Conservation (phyloP, 306 rosid species). For the Dryas alaskensis region DNA sequence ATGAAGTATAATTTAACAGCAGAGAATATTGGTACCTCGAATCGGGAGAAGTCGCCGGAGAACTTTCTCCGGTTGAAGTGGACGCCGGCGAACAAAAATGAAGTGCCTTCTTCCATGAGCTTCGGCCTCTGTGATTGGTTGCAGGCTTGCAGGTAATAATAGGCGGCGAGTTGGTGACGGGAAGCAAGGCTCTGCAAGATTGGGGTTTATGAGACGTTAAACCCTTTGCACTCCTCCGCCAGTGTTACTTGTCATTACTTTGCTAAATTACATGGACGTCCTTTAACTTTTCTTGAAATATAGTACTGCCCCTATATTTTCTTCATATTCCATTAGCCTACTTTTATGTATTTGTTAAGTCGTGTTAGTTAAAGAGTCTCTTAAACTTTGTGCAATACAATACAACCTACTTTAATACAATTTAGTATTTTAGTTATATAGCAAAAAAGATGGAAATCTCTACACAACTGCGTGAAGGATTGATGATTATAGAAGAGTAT, state of each 20-base stretch:
- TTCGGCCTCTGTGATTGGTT: not conserved
- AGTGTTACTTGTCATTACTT: not conserved
- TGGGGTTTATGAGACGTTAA: not conserved
- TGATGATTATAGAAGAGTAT: too few relatives aligned
- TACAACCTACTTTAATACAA: too few relatives aligned
- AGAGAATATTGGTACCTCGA: slow-evolving; percentile 47
- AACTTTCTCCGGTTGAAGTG: slow-evolving; percentile 69
- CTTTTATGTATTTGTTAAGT: not conserved
- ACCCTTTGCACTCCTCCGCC: not conserved
- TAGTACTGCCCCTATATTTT: not conserved
- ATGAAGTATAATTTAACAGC: not conserved
- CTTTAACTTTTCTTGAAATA: not conserved
- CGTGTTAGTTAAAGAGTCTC: too few relatives aligned
- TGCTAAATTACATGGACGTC: not conserved
- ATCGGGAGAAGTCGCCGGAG: slow-evolving; percentile 62
- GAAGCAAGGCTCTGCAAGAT: slow-evolving; percentile 1
- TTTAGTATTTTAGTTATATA: too few relatives aligned
- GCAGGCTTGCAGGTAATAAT: not conserved
- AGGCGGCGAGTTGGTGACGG: slow-evolving; percentile 12
- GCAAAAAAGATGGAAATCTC: too few relatives aligned
- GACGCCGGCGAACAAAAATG: slow-evolving; percentile 78
- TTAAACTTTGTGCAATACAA: too few relatives aligned
- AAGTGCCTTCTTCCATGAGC: slow-evolving; percentile 58
- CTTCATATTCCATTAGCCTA: not conserved
- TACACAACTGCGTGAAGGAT: too few relatives aligned